A percentile compares a stretch with the other conserved stretches of the same genome.
These are phyloP conservation scores for Boletus rufocinnamomeus DNA, from an alignment of 768 basidiomycete species.

Conservation along the genomic window DNA sequence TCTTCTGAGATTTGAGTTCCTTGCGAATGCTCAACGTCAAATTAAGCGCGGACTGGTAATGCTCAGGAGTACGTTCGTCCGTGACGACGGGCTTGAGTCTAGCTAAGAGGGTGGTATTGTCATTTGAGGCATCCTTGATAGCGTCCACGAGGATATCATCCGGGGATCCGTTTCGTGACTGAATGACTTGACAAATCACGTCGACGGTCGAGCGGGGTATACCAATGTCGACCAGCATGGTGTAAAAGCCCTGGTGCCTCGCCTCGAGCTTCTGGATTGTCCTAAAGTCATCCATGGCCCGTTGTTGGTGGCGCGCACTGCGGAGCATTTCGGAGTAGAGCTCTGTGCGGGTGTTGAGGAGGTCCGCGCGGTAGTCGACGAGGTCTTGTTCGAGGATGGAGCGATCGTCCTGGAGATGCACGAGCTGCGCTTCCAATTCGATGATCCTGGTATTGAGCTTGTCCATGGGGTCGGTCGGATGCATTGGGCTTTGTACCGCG, in stretches of 20 bases:
- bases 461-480: neutral
- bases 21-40: slow-evolving; percentile 46
- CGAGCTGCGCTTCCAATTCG: slow-evolving; percentile 18
- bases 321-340: slow-evolving; percentile 33
- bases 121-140: slow-evolving; percentile 44
- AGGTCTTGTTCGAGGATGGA: slow-evolving; percentile 30
- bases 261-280: slow-evolving; percentile 32
- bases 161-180: slow-evolving; percentile 33
- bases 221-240: slow-evolving; percentile 31
- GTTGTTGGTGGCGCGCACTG: slow-evolving; percentile 31
- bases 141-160: slow-evolving; percentile 47
- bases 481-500: neutral
- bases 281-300: slow-evolving; percentile 23
- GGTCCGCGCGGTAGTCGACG: slow-evolving; percentile 29
- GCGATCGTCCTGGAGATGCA: slow-evolving; percentile 17
- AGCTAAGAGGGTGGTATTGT: slow-evolving; percentile 44
- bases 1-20: slow-evolving; percentile 46
- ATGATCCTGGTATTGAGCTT: slow-evolving; percentile 11
- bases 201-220: slow-evolving; percentile 28
- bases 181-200: slow-evolving; percentile 22
- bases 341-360: slow-evolving; percentile 31
- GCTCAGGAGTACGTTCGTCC: slow-evolving; percentile 40
- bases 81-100: slow-evolving; percentile 40
- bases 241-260: slow-evolving; percentile 25
- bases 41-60: slow-evolving; percentile 49